Conservation (phyloP, 2,329 filamentous ascomycete genomes). For the Xylaria sp. region DNA sequence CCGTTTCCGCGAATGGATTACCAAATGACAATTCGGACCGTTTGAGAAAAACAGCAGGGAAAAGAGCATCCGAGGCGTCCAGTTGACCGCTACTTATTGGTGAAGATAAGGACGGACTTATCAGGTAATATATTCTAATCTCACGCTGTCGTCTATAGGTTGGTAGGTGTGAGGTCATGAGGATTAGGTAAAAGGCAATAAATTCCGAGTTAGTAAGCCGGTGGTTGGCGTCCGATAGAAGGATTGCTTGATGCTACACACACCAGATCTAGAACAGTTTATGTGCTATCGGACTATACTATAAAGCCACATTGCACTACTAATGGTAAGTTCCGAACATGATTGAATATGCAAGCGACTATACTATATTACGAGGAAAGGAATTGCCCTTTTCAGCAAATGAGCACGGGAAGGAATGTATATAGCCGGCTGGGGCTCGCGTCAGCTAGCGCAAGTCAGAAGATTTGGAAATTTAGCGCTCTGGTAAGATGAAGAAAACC, state of each 20-base stretch:
- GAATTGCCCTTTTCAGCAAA: conserved; percentile 28
- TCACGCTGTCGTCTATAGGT: not conserved
- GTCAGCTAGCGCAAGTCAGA: conserved; percentile 1
- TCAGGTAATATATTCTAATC: not conserved
- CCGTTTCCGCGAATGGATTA: conserved; percentile 7
- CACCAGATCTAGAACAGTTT: not conserved
- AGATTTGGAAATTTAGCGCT: not conserved
- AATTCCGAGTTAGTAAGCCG: not conserved
- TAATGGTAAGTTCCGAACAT: conserved; percentile 2
- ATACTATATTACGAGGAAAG: not conserved
- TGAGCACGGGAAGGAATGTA: not conserved
- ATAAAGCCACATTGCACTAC: not conserved
- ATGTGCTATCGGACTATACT: not conserved
- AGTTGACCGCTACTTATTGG: not conserved
- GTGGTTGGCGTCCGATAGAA: not conserved
- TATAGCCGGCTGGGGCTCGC: not conserved
- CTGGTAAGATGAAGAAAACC: not conserved
- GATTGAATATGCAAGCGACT: not conserved
- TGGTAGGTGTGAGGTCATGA: conserved; percentile 3
- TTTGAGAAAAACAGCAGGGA: conserved; percentile 3
- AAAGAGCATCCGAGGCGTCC: not conserved
- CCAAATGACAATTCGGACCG: conserved; percentile 28
- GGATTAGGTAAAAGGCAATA: not conserved
- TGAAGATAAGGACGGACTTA: not conserved
- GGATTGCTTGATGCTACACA: not conserved